phyloP scores from a whole-genome alignment of 306 rosid species.

The Hylodesmum podocarpum region DNA sequence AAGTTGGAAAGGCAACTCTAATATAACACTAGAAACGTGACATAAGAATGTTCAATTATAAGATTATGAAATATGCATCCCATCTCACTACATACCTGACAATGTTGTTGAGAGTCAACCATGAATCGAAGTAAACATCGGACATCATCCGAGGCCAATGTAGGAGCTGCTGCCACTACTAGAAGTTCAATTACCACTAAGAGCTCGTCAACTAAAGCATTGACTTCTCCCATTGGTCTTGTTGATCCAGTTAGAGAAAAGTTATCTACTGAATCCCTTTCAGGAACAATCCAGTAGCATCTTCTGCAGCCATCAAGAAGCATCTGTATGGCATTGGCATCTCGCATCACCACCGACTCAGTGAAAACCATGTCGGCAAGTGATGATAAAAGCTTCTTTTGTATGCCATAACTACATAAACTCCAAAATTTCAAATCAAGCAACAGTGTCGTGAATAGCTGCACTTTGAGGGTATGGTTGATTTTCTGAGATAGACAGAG shows the following conservation, averaged over 20 bases:
- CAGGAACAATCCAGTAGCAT: slow-evolving; percentile 89
- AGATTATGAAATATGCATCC: slow-evolving; percentile 23
- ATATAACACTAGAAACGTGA: too few relatives aligned
- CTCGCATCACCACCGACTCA: slow-evolving; percentile 84
- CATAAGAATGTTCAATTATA: not conserved
- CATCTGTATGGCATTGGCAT: slow-evolving; percentile 96
- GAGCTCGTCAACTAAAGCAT: slow-evolving; percentile 97
- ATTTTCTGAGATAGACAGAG: slow-evolving; percentile 83
- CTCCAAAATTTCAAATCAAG: slow-evolving; percentile 94
- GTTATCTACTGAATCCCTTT: slow-evolving; percentile 82
- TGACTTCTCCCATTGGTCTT: slow-evolving; percentile 88
- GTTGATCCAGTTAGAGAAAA: slow-evolving; percentile 62
- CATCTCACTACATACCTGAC: slow-evolving; percentile 61
- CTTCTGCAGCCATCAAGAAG: slow-evolving; percentile 96
- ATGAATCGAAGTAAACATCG: slow-evolving; percentile 86
- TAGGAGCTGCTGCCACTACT: slow-evolving; percentile 79
- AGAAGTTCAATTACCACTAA: slow-evolving; percentile 91
- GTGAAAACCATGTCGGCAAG: slow-evolving; percentile 99
- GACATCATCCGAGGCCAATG: slow-evolving; percentile 67
- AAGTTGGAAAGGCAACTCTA: too few relatives aligned
- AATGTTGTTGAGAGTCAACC: slow-evolving; percentile 93
- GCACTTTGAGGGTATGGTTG: slow-evolving; percentile 81
- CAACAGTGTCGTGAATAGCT: slow-evolving; percentile 77
- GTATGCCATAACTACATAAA: slow-evolving; percentile 93
- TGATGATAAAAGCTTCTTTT: slow-evolving; percentile 96